Evolutionary conservation across 1,139 yeast genomes (phyloP).

Genomic region (Pichia inconspicua): DNA sequence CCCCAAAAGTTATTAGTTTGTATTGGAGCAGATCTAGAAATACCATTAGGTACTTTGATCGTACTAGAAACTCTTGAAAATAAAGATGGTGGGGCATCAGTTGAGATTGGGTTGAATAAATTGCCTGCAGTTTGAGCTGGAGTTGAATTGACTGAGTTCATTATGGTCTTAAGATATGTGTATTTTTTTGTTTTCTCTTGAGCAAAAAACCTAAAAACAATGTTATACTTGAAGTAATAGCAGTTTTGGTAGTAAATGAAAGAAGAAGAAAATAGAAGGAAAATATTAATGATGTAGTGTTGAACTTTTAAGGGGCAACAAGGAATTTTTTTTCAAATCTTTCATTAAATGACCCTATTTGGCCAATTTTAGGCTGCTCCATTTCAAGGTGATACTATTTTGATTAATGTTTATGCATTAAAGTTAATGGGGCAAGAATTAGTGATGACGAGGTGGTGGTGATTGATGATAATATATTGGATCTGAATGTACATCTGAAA

Average conservation of each 20-base stretch:
- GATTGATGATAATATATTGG: neutral
- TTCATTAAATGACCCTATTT: too few relatives aligned
- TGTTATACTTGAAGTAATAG: neutral
- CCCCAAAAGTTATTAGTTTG: slow-evolving; percentile 83
- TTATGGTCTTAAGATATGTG: neutral
- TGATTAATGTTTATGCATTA: too few relatives aligned
- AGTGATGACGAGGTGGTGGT: neutral
- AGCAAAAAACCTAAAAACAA: neutral
- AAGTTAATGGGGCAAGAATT: too few relatives aligned
- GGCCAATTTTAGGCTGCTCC: too few relatives aligned
- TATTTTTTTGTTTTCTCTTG: too few relatives aligned
- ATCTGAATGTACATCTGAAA: neutral
- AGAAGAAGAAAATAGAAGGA: too few relatives aligned
- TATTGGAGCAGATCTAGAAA: slow-evolving; percentile 36
- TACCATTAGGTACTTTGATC: slow-evolving; percentile 40
- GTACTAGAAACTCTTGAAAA: slow-evolving; percentile 39
- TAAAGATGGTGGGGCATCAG: slow-evolving; percentile 39
- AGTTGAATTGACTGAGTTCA: neutral
- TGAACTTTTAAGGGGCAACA: neutral
- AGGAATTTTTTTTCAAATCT: neutral
- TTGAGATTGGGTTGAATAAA: slow-evolving; percentile 31
- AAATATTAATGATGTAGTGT: neutral
- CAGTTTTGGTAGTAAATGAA: neutral
- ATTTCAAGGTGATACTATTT: too few relatives aligned
- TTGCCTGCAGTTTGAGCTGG: slow-evolving; percentile 20